Percentiles rank a stretch among this genome's conserved stretches.
Conservation (phyloP, 2,329 filamentous ascomycete species). For the Teratosphaeria nubilosa region DNA sequence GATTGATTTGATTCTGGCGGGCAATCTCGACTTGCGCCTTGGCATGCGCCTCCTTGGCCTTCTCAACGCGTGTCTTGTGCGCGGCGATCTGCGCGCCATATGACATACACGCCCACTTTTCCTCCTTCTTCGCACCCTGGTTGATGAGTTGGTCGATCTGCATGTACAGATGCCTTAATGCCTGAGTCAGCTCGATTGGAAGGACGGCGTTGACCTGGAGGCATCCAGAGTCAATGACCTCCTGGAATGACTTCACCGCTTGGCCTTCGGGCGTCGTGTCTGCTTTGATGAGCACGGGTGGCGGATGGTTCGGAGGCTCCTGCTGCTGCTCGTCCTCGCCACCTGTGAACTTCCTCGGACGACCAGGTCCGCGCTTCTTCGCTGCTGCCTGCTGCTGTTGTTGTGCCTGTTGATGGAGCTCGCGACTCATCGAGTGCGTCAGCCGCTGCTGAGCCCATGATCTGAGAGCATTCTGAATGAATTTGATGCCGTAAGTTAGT, state of each 20-base stretch:
- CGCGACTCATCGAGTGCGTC: constrained; percentile 11
- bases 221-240: constrained; percentile 21
- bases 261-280: constrained; percentile 20
- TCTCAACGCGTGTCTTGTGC: constrained; percentile 14
- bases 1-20: constrained; percentile 12
- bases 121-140: constrained; percentile 11
- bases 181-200: constrained; percentile 14
- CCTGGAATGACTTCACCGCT: constrained; percentile 21
- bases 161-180: constrained; percentile 22
- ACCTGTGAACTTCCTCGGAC: constrained; percentile 16
- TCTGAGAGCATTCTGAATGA: constrained; percentile 25
- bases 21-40: constrained; percentile 13
- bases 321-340: constrained; percentile 1
- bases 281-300: constrained; percentile 16
- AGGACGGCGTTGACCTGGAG: constrained; percentile 19
- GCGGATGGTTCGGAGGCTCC: constrained; percentile 4
- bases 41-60: constrained; percentile 13
- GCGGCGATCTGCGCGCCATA: constrained; percentile 23
- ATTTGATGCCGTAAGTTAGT: constrained; percentile 22
- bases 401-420: constrained; percentile 13
- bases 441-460: constrained; percentile 24
- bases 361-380: constrained; percentile 15
- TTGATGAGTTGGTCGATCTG: constrained; percentile 27
- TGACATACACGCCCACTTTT: constrained; percentile 21
- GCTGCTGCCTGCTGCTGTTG: constrained; percentile 2